Evolutionary conservation across 2,329 filamentous ascomycete species (phyloP).

Genomic region (Lachnellula subtilissima): DNA sequence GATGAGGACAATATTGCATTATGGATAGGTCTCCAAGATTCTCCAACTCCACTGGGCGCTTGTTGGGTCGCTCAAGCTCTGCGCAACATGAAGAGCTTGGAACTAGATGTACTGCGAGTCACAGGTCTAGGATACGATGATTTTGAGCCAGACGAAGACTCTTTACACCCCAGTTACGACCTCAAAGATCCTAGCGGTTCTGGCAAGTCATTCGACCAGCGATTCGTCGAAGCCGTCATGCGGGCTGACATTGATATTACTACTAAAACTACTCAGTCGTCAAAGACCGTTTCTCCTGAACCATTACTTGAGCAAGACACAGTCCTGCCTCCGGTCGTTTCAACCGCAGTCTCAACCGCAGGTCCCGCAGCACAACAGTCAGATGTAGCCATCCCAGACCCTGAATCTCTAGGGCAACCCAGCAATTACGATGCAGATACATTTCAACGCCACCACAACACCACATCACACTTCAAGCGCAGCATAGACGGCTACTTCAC

Average conservation of each 20-base stretch:
- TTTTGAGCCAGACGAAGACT: constrained; percentile 17
- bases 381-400: neutral
- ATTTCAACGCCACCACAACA: constrained; percentile 27
- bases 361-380: neutral
- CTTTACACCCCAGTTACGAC: constrained; percentile 24
- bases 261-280: neutral
- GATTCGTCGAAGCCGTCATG: constrained; percentile 31
- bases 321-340: neutral
- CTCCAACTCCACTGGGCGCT: constrained; percentile 10
- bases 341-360: too few species aligned
- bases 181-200: constrained; percentile 22
- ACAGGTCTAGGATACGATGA: constrained; percentile 33
- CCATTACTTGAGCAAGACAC: neutral
- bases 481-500: constrained; percentile 31
- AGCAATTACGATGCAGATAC: constrained; percentile 27
- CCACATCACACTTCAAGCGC: constrained; percentile 27
- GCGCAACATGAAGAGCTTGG: constrained; percentile 21
- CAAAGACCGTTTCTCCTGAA: neutral
- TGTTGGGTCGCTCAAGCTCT: constrained; percentile 29
- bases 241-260: constrained; percentile 1
- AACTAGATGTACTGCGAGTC: constrained; percentile 27
- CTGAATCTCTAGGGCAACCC: neutral
- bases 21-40: constrained; percentile 28
- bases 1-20: constrained; percentile 18
- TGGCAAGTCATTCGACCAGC: constrained; percentile 27